Evolutionary conservation across 495 filamentous ascomycete genomes (phyloP), one percentile per base, ranked within the genome.

Genomic region (Lasiosphaeris hirsuta): DNA sequence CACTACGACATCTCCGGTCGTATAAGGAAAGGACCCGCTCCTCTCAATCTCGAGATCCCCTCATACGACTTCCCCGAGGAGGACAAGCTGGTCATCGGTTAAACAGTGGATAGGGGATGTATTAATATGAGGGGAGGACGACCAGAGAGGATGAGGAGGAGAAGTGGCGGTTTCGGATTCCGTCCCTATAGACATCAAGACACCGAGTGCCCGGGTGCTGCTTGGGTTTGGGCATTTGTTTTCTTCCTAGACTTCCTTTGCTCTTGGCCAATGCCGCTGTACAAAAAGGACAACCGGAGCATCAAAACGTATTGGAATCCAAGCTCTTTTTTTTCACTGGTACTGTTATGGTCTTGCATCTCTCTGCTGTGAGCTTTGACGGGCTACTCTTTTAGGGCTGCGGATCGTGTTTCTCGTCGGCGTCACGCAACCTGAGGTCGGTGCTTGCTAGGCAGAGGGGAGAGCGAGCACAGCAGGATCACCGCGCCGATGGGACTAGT

Each of bases 1-100:
- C 94, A 99, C 81, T 99, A 99, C 84, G 94, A 99, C 76, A 96
- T 99, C 76, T 96, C 90, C 59, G 94, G 94, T 70, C 90, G 94
- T 73, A 87, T 92, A 78, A 85, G 94, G 75, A 96, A 89, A 82
- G 94, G 94, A 18, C 94, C 94, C 47, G 94, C 94, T 53, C 94
- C 94, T 60, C 82, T 97, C 68, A 99, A 99, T 82, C 83, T 99
- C 66, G 94, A 96, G 83, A 85, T 99, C 61, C 94, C 94, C 59
- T 64, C 69, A 68, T 99, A 99, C 80, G 86, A 85, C 62, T 92
- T 95, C 81, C 81, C 86, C 61, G 86, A 89, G 67, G 90, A 92
- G 17, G 83, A 83, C 60, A 84, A 81, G 74, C 79, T 95, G 48
- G 66, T 92, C 62, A 90, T 95, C 71, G 90, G 90, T 85, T 95